Percentiles rank a stretch among this genome's conserved stretches.
phyloP scores from a whole-genome alignment of 257 asterid genomes.

The Solanum lycopersicoides region DNA sequence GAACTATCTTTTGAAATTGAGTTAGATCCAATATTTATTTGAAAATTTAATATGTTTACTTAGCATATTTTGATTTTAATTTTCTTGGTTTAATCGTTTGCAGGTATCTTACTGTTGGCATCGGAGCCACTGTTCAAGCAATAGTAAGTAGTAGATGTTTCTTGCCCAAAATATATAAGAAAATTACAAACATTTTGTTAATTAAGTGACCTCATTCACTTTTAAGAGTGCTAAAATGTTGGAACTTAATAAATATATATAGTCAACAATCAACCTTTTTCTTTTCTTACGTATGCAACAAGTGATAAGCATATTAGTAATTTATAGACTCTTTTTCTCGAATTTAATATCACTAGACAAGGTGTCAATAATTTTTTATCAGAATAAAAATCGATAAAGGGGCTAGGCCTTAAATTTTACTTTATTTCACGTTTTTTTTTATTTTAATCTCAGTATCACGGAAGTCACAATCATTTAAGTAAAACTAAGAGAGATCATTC shows the following conservation, averaged over 20 bases:
- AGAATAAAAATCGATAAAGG: no score
- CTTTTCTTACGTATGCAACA: neutral
- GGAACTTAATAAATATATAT: neutral
- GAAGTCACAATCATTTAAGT: neutral
- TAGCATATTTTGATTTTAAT: neutral
- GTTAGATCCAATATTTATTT: no score
- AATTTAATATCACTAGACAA: no score
- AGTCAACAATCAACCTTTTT: neutral
- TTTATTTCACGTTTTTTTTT: no score
- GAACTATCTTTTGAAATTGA: neutral
- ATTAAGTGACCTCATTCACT: neutral
- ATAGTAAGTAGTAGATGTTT: conserved; percentile 22
- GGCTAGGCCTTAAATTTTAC: no score
- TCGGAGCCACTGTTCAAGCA: conserved; percentile 72
- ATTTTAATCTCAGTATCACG: neutral
- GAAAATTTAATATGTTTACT: neutral
- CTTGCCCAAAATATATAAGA: neutral
- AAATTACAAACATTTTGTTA: neutral
- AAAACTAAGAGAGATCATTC: neutral
- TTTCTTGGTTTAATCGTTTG: neutral
- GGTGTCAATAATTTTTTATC: neutral
- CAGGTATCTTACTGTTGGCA: conserved; percentile 72
- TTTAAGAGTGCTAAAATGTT: conserved; percentile 7
- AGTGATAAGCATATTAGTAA: no score
- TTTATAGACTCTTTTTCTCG: neutral